A percentile compares a stretch with the other conserved stretches of the same genome.
phyloP scores from a whole-genome alignment of 2,329 filamentous ascomycete genomes.

The Aspergillus fischeri region DNA sequence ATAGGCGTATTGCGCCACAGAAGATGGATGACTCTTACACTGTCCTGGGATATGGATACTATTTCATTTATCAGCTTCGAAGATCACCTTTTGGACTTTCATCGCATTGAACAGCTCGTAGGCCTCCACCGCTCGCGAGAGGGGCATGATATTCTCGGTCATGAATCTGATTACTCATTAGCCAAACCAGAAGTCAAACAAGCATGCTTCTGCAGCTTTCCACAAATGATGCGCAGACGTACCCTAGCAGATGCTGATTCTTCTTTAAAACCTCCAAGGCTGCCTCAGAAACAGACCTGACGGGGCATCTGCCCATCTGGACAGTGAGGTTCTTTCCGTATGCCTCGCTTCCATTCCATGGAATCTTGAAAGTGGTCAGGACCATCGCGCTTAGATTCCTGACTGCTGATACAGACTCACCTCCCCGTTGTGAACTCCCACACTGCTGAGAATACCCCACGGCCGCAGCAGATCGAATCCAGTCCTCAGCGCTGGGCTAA shows the following conservation, averaged over 20 bases:
- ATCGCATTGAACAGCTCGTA: slow-evolving; percentile 70
- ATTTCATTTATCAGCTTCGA: slow-evolving; percentile 45
- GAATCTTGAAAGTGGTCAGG: slow-evolving; percentile 49
- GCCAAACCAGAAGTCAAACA: not conserved
- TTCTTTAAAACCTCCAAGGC: slow-evolving; percentile 62
- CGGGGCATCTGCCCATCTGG: slow-evolving; percentile 74
- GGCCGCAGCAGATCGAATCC: slow-evolving; percentile 68
- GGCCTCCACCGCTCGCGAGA: slow-evolving; percentile 61
- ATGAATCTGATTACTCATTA: slow-evolving; percentile 56
- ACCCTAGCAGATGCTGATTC: slow-evolving; percentile 65
- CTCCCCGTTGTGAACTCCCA: slow-evolving; percentile 71
- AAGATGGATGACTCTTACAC: not conserved
- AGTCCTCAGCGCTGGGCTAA: slow-evolving; percentile 64
- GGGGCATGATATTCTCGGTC: slow-evolving; percentile 70
- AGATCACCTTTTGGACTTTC: slow-evolving; percentile 71
- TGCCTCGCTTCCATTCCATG: slow-evolving; percentile 62
- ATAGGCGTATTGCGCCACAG: too few species aligned
- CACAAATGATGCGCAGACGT: slow-evolving; percentile 26
- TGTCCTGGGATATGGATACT: not conserved
- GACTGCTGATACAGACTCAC: slow-evolving; percentile 37
- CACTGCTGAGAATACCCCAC: slow-evolving; percentile 69
- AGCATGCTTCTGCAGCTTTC: not conserved
- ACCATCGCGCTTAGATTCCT: not conserved
- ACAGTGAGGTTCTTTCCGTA: slow-evolving; percentile 66
- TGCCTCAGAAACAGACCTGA: slow-evolving; percentile 64